These are phyloP conservation scores for Albatrellus sp. DNA, from an alignment of 1,284 basidiomycete species.

Conservation along the genomic window DNA sequence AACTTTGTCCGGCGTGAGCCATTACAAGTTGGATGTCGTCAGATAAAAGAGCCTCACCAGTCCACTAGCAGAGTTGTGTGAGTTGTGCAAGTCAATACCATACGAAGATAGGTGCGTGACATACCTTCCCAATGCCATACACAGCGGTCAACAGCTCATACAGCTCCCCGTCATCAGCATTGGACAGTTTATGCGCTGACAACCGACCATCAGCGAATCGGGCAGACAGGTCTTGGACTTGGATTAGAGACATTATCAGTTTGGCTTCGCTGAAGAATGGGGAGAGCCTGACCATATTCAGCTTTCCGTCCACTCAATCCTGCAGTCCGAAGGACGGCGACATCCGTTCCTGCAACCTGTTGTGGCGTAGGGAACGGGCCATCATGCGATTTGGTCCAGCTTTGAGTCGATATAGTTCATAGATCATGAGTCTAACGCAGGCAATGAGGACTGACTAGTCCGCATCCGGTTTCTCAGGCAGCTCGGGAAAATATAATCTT, in stretches of 20 bases:
- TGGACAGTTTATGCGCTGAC: conserved; percentile 56
- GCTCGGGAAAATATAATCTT: conserved; percentile 56
- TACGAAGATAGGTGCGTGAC: conserved; percentile 13
- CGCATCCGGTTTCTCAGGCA: conserved; percentile 56
- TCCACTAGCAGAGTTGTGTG: conserved; percentile 18
- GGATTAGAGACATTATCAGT: neutral
- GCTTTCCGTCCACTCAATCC: conserved; percentile 75
- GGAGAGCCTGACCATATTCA: conserved; percentile 57
- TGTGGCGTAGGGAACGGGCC: conserved; percentile 59
- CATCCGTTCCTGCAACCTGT: conserved; percentile 50
- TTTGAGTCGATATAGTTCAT: neutral
- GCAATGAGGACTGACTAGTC: conserved; percentile 11
- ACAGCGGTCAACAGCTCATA: conserved; percentile 66
- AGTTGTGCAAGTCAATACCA: neutral
- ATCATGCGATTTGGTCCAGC: conserved; percentile 9
- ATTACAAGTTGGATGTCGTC: neutral
- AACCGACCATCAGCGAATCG: conserved; percentile 72
- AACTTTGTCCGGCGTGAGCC: conserved; percentile 24
- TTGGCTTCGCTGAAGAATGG: neutral
- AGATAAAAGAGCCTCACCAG: conserved; percentile 15
- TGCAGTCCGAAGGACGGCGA: conserved; percentile 49
- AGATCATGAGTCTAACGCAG: neutral
- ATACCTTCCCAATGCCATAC: conserved; percentile 67
- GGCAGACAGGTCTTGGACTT: conserved; percentile 67
- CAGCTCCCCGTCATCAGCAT: conserved; percentile 66